Conservation (phyloP, 805 yeast species). For the Saccharomyces eubayanus region DNA sequence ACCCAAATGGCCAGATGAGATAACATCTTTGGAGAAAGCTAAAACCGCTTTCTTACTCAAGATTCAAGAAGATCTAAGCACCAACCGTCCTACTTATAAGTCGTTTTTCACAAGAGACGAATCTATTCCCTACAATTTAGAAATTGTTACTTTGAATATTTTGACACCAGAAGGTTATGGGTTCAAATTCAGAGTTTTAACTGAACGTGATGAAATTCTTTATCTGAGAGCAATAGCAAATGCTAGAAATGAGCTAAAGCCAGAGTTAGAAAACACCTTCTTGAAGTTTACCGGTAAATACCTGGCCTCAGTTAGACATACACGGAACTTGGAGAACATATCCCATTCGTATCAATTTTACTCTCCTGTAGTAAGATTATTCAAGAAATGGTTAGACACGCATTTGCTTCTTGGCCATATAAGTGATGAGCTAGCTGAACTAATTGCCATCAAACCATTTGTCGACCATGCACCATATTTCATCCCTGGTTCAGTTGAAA, state of each 20-base stretch:
- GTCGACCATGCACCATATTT: conserved; percentile 82
- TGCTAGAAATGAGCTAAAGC: conserved; percentile 51
- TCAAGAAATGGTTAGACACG: conserved; percentile 83
- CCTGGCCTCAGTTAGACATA: conserved; percentile 65
- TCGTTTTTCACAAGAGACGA: conserved; percentile 59
- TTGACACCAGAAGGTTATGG: conserved; percentile 88
- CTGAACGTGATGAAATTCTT: conserved; percentile 76
- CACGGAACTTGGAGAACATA: conserved; percentile 65
- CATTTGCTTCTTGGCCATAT: conserved; percentile 69
- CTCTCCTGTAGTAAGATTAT: conserved; percentile 72
- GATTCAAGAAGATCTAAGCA: conserved; percentile 41
- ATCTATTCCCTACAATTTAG: conserved; percentile 55
- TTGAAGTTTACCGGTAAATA: conserved; percentile 57
- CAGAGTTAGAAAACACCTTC: conserved; percentile 51
- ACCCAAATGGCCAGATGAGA: conserved; percentile 92
- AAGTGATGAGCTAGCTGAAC: conserved; percentile 71
- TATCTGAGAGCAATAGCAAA: conserved; percentile 65
- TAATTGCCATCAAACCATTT: conserved; percentile 75
- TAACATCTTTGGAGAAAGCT: conserved; percentile 74
- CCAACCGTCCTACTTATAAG: conserved; percentile 46
- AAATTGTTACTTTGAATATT: conserved; percentile 51
- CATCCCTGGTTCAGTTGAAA: conserved; percentile 67
- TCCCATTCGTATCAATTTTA: conserved; percentile 64
- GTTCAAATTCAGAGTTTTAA: conserved; percentile 63
- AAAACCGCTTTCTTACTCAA: conserved; percentile 83